These are phyloP conservation scores for Leccinum imitatum DNA, from an alignment of 768 basidiomycete genomes.

Conservation along the genomic window DNA sequence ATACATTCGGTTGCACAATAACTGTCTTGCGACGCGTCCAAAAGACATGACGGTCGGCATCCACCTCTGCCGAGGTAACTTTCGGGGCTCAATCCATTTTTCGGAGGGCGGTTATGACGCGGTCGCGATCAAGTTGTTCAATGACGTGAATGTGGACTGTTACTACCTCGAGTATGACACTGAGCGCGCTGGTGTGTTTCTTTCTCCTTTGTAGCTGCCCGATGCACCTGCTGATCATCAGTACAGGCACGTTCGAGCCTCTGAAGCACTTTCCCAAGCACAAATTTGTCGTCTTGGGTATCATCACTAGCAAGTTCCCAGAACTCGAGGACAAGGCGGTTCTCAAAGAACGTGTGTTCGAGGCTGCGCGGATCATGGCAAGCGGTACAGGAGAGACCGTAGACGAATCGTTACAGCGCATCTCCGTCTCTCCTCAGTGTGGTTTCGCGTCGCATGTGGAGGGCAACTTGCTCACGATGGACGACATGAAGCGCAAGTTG, in stretches of 20 bases:
- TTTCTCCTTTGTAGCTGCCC: background rate
- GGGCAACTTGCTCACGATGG: background rate
- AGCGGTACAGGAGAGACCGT: background rate
- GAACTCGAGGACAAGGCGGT: conserved; percentile 39
- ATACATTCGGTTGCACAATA: conserved; percentile 45
- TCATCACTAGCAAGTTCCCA: conserved; percentile 45
- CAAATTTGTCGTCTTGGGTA: conserved; percentile 42
- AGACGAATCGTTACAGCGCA: background rate
- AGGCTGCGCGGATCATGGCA: background rate
- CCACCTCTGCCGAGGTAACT: conserved; percentile 44
- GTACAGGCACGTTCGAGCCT: conserved; percentile 33
- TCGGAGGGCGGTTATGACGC: conserved; percentile 46
- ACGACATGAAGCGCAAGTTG: background rate
- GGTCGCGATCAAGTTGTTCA: conserved; percentile 46
- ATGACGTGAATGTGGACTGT: conserved; percentile 40
- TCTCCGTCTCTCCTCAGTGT: background rate
- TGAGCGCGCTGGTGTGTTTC: conserved; percentile 39
- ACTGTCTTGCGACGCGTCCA: conserved; percentile 37
- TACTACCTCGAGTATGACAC: conserved; percentile 53
- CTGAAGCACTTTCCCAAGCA: conserved; percentile 32
- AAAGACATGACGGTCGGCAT: conserved; percentile 41
- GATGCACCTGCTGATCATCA: background rate
- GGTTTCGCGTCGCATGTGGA: background rate
- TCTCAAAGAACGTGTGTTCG: background rate
- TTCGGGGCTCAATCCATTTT: conserved; percentile 37